Percentiles rank a stretch among this genome's conserved stretches.
Evolutionary conservation across 495 filamentous ascomycete genomes (phyloP).

Genomic region (Penicillium pulvis): DNA sequence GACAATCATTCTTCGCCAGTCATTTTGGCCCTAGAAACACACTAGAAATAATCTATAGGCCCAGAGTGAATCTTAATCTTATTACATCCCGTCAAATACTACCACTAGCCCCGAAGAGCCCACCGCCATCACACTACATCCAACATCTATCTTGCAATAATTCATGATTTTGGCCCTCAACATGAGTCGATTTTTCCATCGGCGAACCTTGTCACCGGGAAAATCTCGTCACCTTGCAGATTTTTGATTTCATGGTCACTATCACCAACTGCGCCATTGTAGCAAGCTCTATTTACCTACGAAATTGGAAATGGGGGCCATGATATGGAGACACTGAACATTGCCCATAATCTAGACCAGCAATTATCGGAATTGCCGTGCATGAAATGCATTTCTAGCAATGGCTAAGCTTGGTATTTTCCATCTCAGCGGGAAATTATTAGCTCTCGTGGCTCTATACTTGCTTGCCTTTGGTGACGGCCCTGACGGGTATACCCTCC

Average conservation of each 20-base stretch:
- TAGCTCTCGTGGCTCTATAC: constrained; percentile 3
- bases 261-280: constrained; percentile 43
- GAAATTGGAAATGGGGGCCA: constrained; percentile 1
- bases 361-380: not conserved
- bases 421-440: constrained; percentile 9
- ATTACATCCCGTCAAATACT: not conserved
- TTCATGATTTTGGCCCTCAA: not conserved
- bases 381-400: not conserved
- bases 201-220: not conserved
- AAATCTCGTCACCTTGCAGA: constrained; percentile 22
- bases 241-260: constrained; percentile 19
- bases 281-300: constrained; percentile 1
- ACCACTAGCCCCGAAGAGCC: not conserved
- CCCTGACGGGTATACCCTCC: not conserved
- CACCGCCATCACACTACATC: constrained; percentile 4
- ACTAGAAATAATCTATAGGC: constrained; percentile 20
- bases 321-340: constrained; percentile 4
- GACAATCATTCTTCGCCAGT: constrained; percentile 16
- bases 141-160: constrained; percentile 6
- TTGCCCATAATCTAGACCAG: constrained; percentile 1
- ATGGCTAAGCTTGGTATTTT: not conserved
- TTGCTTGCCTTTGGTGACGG: not conserved
- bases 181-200: constrained; percentile 3
- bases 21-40: constrained; percentile 10
- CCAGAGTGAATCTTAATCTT: constrained; percentile 6